A percentile compares a stretch with the other conserved stretches of the same genome.
Evolutionary conservation across 345 rosid genomes (phyloP).

Genomic region (Stellera chamaejasme): DNA sequence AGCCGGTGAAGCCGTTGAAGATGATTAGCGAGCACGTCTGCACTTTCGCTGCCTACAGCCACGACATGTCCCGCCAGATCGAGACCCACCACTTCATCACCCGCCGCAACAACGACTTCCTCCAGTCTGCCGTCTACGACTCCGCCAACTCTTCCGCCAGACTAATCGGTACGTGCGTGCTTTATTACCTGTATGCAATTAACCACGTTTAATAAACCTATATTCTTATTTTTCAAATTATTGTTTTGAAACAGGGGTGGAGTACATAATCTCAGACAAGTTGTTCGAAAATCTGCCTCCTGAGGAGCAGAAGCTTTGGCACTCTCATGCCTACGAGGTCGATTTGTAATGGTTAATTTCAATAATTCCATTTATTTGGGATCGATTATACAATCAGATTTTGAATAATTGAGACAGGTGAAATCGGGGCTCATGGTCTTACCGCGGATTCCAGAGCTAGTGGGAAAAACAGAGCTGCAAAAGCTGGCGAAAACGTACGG

Average conservation of each 20-base stretch:
- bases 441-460: constrained; percentile 57
- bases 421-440: constrained; percentile 50
- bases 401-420: constrained; percentile 20
- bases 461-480: constrained; percentile 44
- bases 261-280: constrained; percentile 56
- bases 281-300: constrained; percentile 42
- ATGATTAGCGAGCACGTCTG: constrained; percentile 55
- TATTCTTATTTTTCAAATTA: not conserved
- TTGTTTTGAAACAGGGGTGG: constrained; percentile 35
- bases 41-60: constrained; percentile 56
- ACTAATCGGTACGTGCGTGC: constrained; percentile 44
- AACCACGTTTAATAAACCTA: not conserved
- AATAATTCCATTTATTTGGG: not conserved
- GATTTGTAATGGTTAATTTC: not conserved
- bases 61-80: constrained; percentile 67
- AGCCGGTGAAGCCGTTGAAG: constrained; percentile 52
- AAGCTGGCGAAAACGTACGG: constrained; percentile 58
- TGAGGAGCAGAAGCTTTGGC: constrained; percentile 76
- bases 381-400: not conserved
- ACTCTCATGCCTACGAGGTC: constrained; percentile 74
- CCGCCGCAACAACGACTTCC: constrained; percentile 59
- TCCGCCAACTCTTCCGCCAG: constrained; percentile 34
- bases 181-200: not conserved
- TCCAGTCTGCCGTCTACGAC: constrained; percentile 68
- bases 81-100: constrained; percentile 50